Conservation (phyloP, 1,284 basidiomycete genomes). For the Trametes sp. region DNA sequence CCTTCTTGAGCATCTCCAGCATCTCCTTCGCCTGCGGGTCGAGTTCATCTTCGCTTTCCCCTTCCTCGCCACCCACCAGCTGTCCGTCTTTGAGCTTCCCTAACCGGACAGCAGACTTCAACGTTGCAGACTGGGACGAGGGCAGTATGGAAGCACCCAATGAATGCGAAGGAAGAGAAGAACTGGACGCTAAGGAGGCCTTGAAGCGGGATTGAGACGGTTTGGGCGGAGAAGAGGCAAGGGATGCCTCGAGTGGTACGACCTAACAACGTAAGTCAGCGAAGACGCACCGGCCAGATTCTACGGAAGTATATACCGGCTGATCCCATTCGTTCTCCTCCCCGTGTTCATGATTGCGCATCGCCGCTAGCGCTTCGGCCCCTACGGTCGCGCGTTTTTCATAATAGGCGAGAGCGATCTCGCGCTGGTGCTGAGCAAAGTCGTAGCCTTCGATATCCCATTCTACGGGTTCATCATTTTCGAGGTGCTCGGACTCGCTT, state of each 20-base stretch:
- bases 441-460: constrained; percentile 65
- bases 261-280: constrained; percentile 39
- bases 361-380: constrained; percentile 55
- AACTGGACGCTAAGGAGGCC: constrained; percentile 53
- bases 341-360: constrained; percentile 56
- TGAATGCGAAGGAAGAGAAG: constrained; percentile 43
- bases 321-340: constrained; percentile 51
- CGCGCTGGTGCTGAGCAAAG: constrained; percentile 70
- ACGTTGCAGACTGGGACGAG: constrained; percentile 54
- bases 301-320: constrained; percentile 47
- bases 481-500: constrained; percentile 39
- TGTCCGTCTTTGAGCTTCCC: constrained; percentile 66
- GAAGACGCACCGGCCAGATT: constrained; percentile 3
- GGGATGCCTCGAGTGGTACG: constrained; percentile 50
- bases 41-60: constrained; percentile 64
- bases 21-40: constrained; percentile 56
- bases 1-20: constrained; percentile 61
- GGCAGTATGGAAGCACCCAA: constrained; percentile 59
- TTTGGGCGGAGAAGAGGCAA: constrained; percentile 49
- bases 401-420: constrained; percentile 76
- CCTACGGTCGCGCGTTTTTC: constrained; percentile 64
- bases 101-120: constrained; percentile 64
- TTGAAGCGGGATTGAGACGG: constrained; percentile 68
- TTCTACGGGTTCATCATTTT: constrained; percentile 42
- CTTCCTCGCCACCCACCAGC: constrained; percentile 60